A percentile compares a stretch with the other conserved stretches of the same genome.
phyloP scores from a whole-genome alignment of 2,329 filamentous ascomycete species.

The Chaetomiaceae sp. region DNA sequence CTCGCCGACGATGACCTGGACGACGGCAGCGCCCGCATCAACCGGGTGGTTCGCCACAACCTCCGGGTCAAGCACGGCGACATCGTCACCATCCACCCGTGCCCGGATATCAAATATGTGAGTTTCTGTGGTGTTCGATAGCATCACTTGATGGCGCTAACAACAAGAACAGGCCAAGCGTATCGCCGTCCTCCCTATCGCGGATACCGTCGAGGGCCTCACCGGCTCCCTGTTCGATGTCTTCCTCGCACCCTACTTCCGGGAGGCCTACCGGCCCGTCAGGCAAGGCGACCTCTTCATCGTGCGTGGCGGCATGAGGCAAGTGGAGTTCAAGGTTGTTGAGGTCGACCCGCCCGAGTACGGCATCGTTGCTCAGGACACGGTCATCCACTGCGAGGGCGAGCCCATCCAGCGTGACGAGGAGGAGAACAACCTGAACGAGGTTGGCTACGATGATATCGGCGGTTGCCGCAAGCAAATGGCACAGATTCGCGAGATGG shows the following conservation, averaged over 20 bases:
- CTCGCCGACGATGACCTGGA: slow-evolving; percentile 96
- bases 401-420: slow-evolving; percentile 95
- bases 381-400: slow-evolving; percentile 97
- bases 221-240: slow-evolving; percentile 98
- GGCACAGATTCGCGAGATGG: slow-evolving; percentile 98
- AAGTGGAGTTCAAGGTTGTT: slow-evolving; percentile 99
- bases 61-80: slow-evolving; percentile 97
- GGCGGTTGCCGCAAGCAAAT: slow-evolving; percentile 99
- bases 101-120: slow-evolving; percentile 99
- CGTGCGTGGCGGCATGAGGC: slow-evolving; percentile 94
- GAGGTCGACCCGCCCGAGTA: slow-evolving; percentile 98
- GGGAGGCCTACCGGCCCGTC: slow-evolving; percentile 95
- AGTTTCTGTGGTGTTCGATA: slow-evolving; percentile 36
- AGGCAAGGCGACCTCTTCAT: slow-evolving; percentile 97
- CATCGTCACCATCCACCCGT: slow-evolving; percentile 93
- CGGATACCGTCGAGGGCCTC: slow-evolving; percentile 95
- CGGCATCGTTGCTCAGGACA: slow-evolving; percentile 97
- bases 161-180: slow-evolving; percentile 71
- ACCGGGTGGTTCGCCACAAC: slow-evolving; percentile 97
- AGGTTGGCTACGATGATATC: slow-evolving; percentile 98
- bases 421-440: slow-evolving; percentile 98
- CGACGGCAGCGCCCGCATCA: slow-evolving; percentile 94
- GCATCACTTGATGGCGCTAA: slow-evolving; percentile 1
- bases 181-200: slow-evolving; percentile 95
- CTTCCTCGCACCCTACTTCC: slow-evolving; percentile 98